phyloP scores from a whole-genome alignment of 2,329 filamentous ascomycete genomes.

The Epichloe typhina region DNA sequence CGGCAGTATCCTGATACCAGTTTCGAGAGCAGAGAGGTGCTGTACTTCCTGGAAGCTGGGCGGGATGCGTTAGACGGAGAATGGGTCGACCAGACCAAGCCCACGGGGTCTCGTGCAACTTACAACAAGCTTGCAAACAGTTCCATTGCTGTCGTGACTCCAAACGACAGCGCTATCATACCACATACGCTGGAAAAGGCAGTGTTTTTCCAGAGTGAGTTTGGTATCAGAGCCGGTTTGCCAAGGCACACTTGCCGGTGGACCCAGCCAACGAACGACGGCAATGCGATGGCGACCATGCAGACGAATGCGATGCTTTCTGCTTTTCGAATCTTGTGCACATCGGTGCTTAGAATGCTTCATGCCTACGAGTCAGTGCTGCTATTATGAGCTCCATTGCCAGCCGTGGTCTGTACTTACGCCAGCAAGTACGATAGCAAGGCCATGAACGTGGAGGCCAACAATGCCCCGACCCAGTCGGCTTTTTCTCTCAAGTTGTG shows the following conservation, averaged over 20 bases:
- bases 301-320: constrained; percentile 32
- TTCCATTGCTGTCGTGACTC: constrained; percentile 33
- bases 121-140: constrained; percentile 35
- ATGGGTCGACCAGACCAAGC: background rate
- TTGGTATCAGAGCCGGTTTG: constrained; percentile 45
- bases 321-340: constrained; percentile 27
- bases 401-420: constrained; percentile 19
- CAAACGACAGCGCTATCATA: constrained; percentile 32
- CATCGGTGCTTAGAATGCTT: constrained; percentile 24
- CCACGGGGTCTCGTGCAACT: constrained; percentile 8
- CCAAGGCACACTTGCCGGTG: constrained; percentile 29
- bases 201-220: constrained; percentile 45
- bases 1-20: constrained; percentile 33
- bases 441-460: constrained; percentile 32
- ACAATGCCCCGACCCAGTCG: constrained; percentile 39
- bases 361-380: background rate
- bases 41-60: constrained; percentile 38
- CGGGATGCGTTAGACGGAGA: background rate
- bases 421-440: constrained; percentile 41
- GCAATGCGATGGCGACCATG: constrained; percentile 28
- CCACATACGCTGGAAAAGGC: constrained; percentile 43
- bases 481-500: constrained; percentile 24
- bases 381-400: too few species aligned
- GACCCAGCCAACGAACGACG: constrained; percentile 41
- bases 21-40: constrained; percentile 27